Evolutionary conservation across 352 stramenopile genomes (phyloP).

Genomic region (Phytophthora kernoviae): DNA sequence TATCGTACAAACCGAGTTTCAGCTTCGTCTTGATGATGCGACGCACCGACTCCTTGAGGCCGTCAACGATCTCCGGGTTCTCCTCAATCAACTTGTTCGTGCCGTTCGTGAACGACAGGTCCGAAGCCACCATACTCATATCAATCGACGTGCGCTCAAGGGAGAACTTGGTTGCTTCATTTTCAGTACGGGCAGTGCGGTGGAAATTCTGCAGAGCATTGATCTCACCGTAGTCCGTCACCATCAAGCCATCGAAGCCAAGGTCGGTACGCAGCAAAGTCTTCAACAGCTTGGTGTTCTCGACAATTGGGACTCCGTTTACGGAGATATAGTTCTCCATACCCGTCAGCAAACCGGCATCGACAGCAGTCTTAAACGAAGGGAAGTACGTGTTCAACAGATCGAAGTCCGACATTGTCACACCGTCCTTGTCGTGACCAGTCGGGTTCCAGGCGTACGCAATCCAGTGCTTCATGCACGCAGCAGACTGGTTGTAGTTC

Average conservation of each 20-base stretch:
- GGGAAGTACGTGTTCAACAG: slow-evolving; percentile 80
- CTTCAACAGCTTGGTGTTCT: slow-evolving; percentile 67
- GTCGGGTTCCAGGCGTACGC: slow-evolving; percentile 72
- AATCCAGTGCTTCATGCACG: slow-evolving; percentile 88
- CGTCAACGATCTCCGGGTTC: slow-evolving; percentile 26
- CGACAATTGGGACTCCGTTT: slow-evolving; percentile 86
- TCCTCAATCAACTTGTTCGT: slow-evolving; percentile 38
- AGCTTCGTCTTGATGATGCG: slow-evolving; percentile 73
- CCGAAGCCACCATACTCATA: slow-evolving; percentile 84
- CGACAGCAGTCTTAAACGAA: slow-evolving; percentile 69
- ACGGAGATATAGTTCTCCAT: slow-evolving; percentile 94
- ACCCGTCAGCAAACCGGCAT: slow-evolving; percentile 70
- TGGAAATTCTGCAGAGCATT: slow-evolving; percentile 70
- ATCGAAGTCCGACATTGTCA: slow-evolving; percentile 63
- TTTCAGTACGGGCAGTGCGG: slow-evolving; percentile 30
- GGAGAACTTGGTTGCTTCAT: slow-evolving; percentile 61
- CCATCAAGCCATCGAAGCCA: slow-evolving; percentile 78
- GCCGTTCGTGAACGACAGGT: slow-evolving; percentile 47
- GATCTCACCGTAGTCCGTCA: slow-evolving; percentile 93
- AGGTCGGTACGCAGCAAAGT: slow-evolving; percentile 79
- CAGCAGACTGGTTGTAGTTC: slow-evolving; percentile 51
- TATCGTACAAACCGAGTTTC: slow-evolving; percentile 64
- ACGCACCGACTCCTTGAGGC: slow-evolving; percentile 52
- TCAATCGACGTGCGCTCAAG: slow-evolving; percentile 79
- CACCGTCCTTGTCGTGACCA: slow-evolving; percentile 78